Evolutionary conservation across 208 protist species (phyloP), one percentile per base, ranked within the genome.

Genomic region (Crithidia thermophila): DNA sequence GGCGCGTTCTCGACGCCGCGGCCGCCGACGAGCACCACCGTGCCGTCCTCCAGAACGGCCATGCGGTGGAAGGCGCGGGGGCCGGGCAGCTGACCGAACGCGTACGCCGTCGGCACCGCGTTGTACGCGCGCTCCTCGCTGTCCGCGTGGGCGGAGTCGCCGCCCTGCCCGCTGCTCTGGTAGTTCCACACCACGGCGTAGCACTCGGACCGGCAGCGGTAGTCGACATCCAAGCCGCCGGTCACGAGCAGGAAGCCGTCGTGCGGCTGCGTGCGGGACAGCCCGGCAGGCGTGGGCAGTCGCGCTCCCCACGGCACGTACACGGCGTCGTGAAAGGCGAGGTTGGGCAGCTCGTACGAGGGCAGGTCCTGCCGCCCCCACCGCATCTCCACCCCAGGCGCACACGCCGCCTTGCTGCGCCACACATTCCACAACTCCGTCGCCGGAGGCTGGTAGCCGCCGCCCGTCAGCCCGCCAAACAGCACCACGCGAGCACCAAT

Each of bases 31-130:
- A 94, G 55, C 31, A 91, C 77, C 27, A 94, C 73, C 7, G 77
- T 88, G 56, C 71, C 74, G 36, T 94, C 82, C 2, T 47, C 45
- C 16, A 94, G 65, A 18, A 68, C 45, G 8, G 74, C 57, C 27
- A 67, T 82, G 51, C 74, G 73, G 64, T 94, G 88, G 61, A 87
- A 89, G 8, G 80, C 84, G 37, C 81, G 82, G 0, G 84, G 80
- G 37, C 77, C 73, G 28, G 88, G 88, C 23, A 94, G 67, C 45
- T 67, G 77, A 9, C 72, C 77, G 56, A 86, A 82, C 20, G 56
- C 56, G 47, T 65, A 58, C 14, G 66, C 61, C 21, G 57, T 20
- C 0, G 64, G 40, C 11, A 10, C 21, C 14, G 72, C 23, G 39
- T 27, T 25, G 27, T 53, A 46, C 36, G 46, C 50, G 23, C 34